Percentiles rank a stretch among this genome's conserved stretches.
phyloP scores from a whole-genome alignment of 176 grass and related monocot species.

The Eragrostis nindensis region DNA sequence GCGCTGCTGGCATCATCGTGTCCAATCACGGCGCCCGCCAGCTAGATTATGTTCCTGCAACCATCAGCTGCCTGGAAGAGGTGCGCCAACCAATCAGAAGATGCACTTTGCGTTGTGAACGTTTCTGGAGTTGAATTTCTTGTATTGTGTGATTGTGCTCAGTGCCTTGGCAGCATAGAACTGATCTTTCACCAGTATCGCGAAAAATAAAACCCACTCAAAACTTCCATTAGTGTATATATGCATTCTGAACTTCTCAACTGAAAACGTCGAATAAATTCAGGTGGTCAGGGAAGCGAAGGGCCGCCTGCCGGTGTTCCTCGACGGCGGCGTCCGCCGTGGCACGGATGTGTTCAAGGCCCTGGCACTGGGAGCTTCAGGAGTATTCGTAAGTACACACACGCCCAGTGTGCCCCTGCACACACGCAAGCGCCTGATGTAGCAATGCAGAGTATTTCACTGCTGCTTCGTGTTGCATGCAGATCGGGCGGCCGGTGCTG shows the following conservation, averaged over 20 bases:
- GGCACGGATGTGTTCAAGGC: conserved; percentile 98
- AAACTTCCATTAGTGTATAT: background rate
- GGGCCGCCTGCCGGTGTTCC: conserved; percentile 77
- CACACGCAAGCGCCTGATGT: background rate
- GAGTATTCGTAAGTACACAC: conserved; percentile 73
- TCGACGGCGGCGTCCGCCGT: conserved; percentile 86
- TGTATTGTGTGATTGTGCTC: too few relatives aligned
- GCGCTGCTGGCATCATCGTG: conserved; percentile 80
- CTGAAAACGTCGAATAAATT: background rate
- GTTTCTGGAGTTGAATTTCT: background rate
- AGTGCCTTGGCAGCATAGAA: background rate
- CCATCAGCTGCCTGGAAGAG: conserved; percentile 96
- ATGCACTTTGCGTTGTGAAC: background rate
- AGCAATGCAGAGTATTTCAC: background rate
- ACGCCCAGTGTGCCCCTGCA: background rate
- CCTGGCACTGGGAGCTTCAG: conserved; percentile 79
- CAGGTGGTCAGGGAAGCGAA: conserved; percentile 84
- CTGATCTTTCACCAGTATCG: background rate
- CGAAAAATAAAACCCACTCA: background rate
- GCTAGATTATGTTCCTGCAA: conserved; percentile 89
- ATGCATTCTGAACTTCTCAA: conserved; percentile 6
- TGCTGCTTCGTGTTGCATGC: background rate
- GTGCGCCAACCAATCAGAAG: conserved; percentile 24
- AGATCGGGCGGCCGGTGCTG: conserved; percentile 77
- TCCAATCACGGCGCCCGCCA: conserved; percentile 96